Conservation (phyloP, 1,284 basidiomycete genomes). For the Pseudozyma tsukubaensis region DNA sequence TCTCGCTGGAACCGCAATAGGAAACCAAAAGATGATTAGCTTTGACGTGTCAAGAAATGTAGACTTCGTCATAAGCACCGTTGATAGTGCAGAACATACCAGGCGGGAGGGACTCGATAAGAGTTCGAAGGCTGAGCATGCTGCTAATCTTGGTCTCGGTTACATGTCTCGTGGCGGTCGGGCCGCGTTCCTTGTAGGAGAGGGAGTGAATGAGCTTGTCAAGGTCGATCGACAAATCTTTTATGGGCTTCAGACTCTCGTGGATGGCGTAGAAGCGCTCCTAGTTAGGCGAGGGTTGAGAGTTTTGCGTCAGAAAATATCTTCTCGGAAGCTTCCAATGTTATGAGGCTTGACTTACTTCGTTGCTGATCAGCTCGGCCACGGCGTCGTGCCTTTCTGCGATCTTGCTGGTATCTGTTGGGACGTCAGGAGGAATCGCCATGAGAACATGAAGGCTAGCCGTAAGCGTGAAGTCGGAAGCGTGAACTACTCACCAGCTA, state of each 20-base stretch:
- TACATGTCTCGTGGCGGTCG: constrained; percentile 69
- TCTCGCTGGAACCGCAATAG: constrained; percentile 69
- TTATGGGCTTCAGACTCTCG: constrained; percentile 76
- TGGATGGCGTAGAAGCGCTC: constrained; percentile 78
- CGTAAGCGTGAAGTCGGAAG: too few relatives aligned
- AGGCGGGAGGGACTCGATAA: constrained; percentile 71
- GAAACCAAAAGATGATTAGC: neutral
- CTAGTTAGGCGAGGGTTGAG: constrained; percentile 6
- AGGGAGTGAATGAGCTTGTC: constrained; percentile 79
- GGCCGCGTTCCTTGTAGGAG: constrained; percentile 23
- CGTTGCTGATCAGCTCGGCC: constrained; percentile 78
- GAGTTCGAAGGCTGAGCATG: constrained; percentile 78
- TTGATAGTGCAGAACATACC: constrained; percentile 12
- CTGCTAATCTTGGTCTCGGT: constrained; percentile 79
- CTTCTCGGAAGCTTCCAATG: too few relatives aligned
- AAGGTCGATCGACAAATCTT: constrained; percentile 77
- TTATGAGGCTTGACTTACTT: constrained; percentile 69
- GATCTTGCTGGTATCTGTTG: constrained; percentile 75
- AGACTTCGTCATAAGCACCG: too few relatives aligned
- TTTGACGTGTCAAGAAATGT: neutral
- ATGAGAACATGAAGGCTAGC: too few relatives aligned
- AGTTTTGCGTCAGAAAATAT: neutral
- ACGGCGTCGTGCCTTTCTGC: constrained; percentile 77
- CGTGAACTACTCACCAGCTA: constrained; percentile 72
- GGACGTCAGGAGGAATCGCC: too few relatives aligned